Base-by-base conservation (phyloP, 768 basidiomycete genomes). In the Lyophyllum decastes region DNA sequence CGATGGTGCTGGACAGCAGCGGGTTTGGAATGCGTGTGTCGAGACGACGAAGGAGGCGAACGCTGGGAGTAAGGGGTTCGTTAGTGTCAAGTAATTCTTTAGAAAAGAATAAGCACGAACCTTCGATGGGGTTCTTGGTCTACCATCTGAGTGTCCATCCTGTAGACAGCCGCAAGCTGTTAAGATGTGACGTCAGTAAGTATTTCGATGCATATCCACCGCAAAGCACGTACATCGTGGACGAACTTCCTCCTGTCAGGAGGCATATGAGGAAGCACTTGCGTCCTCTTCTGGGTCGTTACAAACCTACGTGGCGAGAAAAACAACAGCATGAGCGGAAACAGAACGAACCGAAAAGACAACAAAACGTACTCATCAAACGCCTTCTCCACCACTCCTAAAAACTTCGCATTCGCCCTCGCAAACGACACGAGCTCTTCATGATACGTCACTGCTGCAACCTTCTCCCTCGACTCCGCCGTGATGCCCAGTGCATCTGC, bases 401-500 rank as follows among this genome's bases (percentile, higher is more conserved):
- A 72, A 69, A 96, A 95, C 69, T 83, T 87, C 0, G 68, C 58
- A 66, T 94, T 86, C 1, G 76, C 78, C 43, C 77, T 77, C 17
- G 83, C 90, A 66, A 88, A 88, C 1, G 68, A 72, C 1, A 85
- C 70, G 21, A 95, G 65, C 43, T 92, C 90, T 2, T 86, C 79
- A 21, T 72, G 70, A 69, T 91, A 96, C 4, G 73, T 76, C 49
- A 80, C 81, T 49, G 73, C 72, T 19, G 62, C 63, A 11, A 57
- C 65, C 59, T 72, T 71, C 47, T 77, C 81, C 17, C 77, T 73
- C 7, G 69, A 72, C 44, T 85, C 80, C 16, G 81, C 71, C 38
- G 75, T 87, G 65, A 98, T 96, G 0, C 95, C 95, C 4, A 99
- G 73, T 1, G 97, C 97, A 38, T 95, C 94, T 0, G 97, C 97